These are phyloP conservation scores for Apophysomyces ossiformis DNA, from an alignment of 371 early-diverging fungal species.

Conservation along the genomic window DNA sequence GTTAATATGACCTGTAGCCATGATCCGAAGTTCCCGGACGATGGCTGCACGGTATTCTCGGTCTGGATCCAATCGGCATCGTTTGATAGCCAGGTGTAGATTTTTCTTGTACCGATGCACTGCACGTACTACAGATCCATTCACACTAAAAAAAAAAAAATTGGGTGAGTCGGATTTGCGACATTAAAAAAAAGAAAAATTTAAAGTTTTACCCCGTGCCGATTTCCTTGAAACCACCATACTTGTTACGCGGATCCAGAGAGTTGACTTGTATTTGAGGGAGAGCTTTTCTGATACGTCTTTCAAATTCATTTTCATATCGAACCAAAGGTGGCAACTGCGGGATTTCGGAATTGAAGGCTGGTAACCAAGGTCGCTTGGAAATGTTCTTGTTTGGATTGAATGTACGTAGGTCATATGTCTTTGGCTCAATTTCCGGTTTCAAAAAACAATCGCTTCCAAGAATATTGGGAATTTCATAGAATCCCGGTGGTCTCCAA, in stretches of 20 bases:
- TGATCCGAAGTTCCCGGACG: slow-evolving; percentile 52
- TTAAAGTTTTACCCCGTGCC: slow-evolving; percentile 49
- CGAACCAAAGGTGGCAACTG: slow-evolving; percentile 44
- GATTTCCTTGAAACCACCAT: slow-evolving; percentile 51
- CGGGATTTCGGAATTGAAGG: slow-evolving; percentile 43
- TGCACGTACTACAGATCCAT: slow-evolving; percentile 52
- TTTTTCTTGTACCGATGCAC: slow-evolving; percentile 48
- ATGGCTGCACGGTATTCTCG: slow-evolving; percentile 55
- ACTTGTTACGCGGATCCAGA: slow-evolving; percentile 49
- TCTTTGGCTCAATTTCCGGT: slow-evolving; percentile 38
- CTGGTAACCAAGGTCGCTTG: slow-evolving; percentile 52
- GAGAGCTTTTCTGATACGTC: slow-evolving; percentile 45
- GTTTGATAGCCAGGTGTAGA: slow-evolving; percentile 48
- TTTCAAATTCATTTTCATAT: slow-evolving; percentile 48
- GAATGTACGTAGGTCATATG: slow-evolving; percentile 33
- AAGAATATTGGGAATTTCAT: slow-evolving; percentile 53
- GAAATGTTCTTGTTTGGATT: slow-evolving; percentile 47
- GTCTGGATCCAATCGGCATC: slow-evolving; percentile 53
- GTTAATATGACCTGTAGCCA: slow-evolving; percentile 51
- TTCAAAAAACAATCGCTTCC: slow-evolving; percentile 49
- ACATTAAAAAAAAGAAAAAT: not conserved
- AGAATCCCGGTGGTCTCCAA: slow-evolving; percentile 51
- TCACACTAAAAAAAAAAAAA: slow-evolving; percentile 37
- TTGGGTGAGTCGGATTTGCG: not conserved
- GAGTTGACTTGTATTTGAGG: slow-evolving; percentile 45